A percentile compares a stretch with the other conserved stretches of the same genome.
Evolutionary conservation across 1,284 basidiomycete species (phyloP).

Genomic region (Leccinum angustisporum): DNA sequence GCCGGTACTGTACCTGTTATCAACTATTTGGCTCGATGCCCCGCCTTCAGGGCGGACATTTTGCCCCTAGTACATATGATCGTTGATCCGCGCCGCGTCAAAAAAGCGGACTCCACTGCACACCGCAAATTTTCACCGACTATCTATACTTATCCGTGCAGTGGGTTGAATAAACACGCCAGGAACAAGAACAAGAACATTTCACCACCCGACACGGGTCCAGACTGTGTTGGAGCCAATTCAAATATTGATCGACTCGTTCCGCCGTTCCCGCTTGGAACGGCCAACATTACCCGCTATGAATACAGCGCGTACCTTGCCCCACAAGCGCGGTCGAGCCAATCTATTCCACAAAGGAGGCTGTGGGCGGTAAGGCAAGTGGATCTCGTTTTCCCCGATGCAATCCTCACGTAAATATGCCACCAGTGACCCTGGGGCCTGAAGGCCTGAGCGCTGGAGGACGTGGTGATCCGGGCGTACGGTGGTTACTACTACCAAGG

Average conservation of each 20-base stretch:
- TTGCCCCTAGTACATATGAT: neutral
- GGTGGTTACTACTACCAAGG: neutral
- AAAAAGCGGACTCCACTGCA: neutral
- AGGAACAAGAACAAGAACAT: constrained; percentile 1
- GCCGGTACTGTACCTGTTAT: neutral
- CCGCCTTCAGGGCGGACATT: neutral
- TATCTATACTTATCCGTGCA: neutral
- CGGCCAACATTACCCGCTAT: constrained; percentile 5
- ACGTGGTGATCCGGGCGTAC: neutral
- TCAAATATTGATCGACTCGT: neutral
- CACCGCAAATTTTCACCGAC: no score
- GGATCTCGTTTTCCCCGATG: neutral
- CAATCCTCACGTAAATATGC: neutral
- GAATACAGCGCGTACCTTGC: neutral
- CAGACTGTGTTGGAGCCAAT: neutral
- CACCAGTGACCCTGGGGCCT: neutral
- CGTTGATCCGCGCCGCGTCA: neutral
- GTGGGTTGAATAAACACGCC: neutral
- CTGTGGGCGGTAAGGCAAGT: neutral
- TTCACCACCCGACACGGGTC: neutral
- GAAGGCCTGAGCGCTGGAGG: neutral
- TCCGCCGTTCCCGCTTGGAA: neutral
- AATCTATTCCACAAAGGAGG: neutral
- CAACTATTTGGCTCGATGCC: neutral
- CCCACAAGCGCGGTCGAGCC: neutral